Conservation (phyloP, 371 early-diverging fungal species). For the Mortierella sp. region DNA sequence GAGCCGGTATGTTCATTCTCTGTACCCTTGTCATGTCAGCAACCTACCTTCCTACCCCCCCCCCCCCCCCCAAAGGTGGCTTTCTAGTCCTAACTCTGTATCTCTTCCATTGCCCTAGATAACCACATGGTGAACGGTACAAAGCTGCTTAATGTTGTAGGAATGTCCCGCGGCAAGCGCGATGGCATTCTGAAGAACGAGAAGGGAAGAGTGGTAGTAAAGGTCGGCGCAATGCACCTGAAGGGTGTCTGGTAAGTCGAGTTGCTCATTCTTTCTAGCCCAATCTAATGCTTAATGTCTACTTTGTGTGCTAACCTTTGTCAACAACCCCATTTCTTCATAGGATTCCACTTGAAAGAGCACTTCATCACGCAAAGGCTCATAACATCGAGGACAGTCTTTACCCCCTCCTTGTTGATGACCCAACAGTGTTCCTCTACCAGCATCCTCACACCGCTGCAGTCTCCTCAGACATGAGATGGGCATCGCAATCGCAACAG, state of each 20-base stretch:
- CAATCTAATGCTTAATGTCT: neutral
- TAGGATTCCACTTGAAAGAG: conserved; percentile 79
- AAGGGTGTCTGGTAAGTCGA: conserved; percentile 85
- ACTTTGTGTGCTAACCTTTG: neutral
- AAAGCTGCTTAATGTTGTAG: conserved; percentile 85
- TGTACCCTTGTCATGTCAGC: conserved; percentile 1
- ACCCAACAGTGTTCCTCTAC: conserved; percentile 60
- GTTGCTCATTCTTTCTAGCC: neutral
- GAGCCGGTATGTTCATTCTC: conserved; percentile 64
- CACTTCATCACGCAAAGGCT: conserved; percentile 72
- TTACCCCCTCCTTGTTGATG: conserved; percentile 80
- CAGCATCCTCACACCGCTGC: conserved; percentile 45
- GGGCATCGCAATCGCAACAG: conserved; percentile 38
- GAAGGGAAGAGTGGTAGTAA: conserved; percentile 85
- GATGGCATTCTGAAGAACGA: conserved; percentile 91
- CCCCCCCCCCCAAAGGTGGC: too few species aligned
- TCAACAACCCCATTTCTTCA: neutral
- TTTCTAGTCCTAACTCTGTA: neutral
- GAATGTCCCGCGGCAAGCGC: conserved; percentile 90
- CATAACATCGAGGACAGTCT: conserved; percentile 75
- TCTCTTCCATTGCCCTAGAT: conserved; percentile 51
- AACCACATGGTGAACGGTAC: conserved; percentile 89
- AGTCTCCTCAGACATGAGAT: conserved; percentile 43
- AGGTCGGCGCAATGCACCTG: conserved; percentile 89
- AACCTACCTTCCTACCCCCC: too few species aligned